These are phyloP conservation scores for Trichoderma endophyticum DNA, from an alignment of 2,329 filamentous ascomycete species.

Conservation along the genomic window DNA sequence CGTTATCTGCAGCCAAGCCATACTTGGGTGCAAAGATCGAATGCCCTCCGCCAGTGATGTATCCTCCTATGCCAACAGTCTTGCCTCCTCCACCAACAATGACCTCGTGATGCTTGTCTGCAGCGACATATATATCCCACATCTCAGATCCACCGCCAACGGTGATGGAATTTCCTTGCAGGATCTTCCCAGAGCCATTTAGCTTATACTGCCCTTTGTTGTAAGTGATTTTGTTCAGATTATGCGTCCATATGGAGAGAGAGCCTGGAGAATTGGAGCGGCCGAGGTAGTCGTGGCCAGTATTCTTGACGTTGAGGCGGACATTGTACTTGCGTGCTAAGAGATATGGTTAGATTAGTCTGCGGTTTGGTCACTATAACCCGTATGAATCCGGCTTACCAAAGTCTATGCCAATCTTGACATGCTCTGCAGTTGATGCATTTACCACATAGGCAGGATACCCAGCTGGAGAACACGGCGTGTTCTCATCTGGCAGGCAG, in stretches of 20 bases:
- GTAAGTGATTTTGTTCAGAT: slow-evolving; percentile 40
- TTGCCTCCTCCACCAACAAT: slow-evolving; percentile 54
- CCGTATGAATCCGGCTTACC: slow-evolving; percentile 31
- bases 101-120: slow-evolving; percentile 43
- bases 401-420: slow-evolving; percentile 41
- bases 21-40: slow-evolving; percentile 49
- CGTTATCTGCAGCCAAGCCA: slow-evolving; percentile 61
- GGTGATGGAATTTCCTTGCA: slow-evolving; percentile 49
- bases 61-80: slow-evolving; percentile 59
- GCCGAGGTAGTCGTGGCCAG: slow-evolving; percentile 44
- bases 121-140: slow-evolving; percentile 44
- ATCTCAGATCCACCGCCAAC: slow-evolving; percentile 53
- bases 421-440: slow-evolving; percentile 32
- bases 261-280: slow-evolving; percentile 48
- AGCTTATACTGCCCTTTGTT: slow-evolving; percentile 42
- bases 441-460: slow-evolving; percentile 39
- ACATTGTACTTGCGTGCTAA: slow-evolving; percentile 42
- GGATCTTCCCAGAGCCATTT: slow-evolving; percentile 38
- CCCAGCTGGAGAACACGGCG: slow-evolving; percentile 34
- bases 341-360: slow-evolving; percentile 34
- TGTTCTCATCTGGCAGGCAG: slow-evolving; percentile 42
- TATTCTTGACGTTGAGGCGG: slow-evolving; percentile 41
- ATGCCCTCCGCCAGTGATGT: slow-evolving; percentile 60
- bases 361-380: no score
- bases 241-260: slow-evolving; percentile 52